Conservation (phyloP, 495 filamentous ascomycete species). For the Copromyces sp. region DNA sequence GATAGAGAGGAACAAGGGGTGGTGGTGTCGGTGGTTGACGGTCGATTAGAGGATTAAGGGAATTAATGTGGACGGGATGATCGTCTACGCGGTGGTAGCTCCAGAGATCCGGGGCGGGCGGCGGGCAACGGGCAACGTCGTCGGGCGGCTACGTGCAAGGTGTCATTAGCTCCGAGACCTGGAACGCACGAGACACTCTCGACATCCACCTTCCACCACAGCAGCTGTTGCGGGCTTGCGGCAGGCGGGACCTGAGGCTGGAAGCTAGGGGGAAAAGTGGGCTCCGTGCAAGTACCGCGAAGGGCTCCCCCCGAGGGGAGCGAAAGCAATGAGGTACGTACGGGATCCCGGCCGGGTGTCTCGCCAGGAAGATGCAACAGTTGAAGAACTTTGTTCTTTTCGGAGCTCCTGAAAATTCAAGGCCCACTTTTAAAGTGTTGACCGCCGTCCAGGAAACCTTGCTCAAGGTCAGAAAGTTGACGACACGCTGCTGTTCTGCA, state of each 20-base stretch:
- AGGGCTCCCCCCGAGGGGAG: too few species aligned
- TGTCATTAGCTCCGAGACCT: conserved; percentile 18
- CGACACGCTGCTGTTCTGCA: background rate
- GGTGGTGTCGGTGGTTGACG: background rate
- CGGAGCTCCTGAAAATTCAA: background rate
- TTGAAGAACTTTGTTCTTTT: background rate
- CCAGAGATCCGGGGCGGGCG: background rate
- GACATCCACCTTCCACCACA: background rate
- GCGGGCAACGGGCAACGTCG: background rate
- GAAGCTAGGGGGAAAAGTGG: background rate
- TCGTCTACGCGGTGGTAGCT: background rate
- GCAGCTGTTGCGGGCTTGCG: background rate
- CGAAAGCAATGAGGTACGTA: background rate
- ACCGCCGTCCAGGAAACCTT: background rate
- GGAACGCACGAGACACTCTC: background rate
- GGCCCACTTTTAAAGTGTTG: background rate
- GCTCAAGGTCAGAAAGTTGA: background rate
- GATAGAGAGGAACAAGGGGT: background rate
- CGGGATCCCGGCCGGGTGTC: background rate
- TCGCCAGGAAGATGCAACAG: background rate
- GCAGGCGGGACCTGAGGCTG: background rate
- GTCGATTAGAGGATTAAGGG: background rate
- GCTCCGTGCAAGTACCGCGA: background rate
- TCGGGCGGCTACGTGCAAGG: conserved; percentile 13
- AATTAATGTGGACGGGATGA: background rate